Evolutionary conservation across 352 stramenopile genomes (phyloP).

Genomic region (Globisporangium spinosum): DNA sequence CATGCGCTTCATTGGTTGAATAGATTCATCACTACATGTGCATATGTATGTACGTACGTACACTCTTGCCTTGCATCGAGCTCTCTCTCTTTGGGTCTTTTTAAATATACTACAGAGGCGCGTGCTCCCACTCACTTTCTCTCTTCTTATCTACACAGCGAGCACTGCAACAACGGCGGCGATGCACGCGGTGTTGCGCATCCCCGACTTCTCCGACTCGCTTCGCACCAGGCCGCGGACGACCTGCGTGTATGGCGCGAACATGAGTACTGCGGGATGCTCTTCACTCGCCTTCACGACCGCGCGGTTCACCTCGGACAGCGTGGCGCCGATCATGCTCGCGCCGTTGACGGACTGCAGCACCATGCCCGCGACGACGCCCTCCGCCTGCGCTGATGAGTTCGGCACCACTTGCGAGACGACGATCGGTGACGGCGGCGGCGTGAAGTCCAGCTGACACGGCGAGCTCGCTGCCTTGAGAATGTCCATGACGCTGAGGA

Average conservation of each 20-base stretch:
- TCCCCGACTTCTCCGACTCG: constrained; percentile 16
- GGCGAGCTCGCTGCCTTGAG: constrained; percentile 33
- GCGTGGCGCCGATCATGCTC: constrained; percentile 33
- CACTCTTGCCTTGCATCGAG: background rate
- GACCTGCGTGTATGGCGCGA: constrained; percentile 20
- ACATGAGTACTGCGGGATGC: constrained; percentile 25
- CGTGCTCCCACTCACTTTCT: background rate
- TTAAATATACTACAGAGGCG: constrained; percentile 26
- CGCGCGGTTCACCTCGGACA: constrained; percentile 27
- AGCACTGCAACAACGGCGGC: constrained; percentile 40
- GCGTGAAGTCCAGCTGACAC: constrained; percentile 46
- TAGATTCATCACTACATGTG: background rate
- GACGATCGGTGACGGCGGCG: constrained; percentile 39
- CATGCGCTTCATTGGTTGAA: background rate
- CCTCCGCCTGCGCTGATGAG: constrained; percentile 19
- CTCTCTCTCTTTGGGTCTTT: constrained; percentile 2
- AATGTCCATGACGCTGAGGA: constrained; percentile 35
- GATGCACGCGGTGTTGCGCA: constrained; percentile 40
- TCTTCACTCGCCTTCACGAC: constrained; percentile 26
- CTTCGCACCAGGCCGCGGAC: constrained; percentile 8
- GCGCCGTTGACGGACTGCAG: constrained; percentile 31
- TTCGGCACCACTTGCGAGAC: constrained; percentile 28
- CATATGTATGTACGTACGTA: background rate
- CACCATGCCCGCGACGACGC: constrained; percentile 36
- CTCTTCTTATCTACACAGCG: constrained; percentile 19